phyloP scores from a whole-genome alignment of 495 filamentous ascomycete species.

The Amphirosellinia nigrospora region DNA sequence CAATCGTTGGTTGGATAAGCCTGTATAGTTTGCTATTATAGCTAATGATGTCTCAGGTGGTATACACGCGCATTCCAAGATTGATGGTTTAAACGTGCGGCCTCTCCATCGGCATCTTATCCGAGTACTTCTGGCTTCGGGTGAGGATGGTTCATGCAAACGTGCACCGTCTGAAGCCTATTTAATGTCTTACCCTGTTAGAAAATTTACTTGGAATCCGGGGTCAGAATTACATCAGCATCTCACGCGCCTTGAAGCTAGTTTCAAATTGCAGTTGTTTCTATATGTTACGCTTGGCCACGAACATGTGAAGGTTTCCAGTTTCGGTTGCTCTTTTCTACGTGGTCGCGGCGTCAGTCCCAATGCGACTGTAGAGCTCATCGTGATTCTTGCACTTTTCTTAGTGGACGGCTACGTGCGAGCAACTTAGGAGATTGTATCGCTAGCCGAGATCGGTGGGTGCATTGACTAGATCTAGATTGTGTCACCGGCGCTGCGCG shows the following conservation, averaged over 20 bases:
- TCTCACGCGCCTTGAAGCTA: background rate
- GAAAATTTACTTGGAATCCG: background rate
- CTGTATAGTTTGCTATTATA: constrained; percentile 42
- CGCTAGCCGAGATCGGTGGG: background rate
- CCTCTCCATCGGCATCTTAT: background rate
- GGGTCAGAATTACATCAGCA: background rate
- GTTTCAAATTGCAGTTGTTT: background rate
- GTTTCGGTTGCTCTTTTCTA: background rate
- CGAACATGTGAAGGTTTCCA: background rate
- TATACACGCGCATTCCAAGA: constrained; percentile 40
- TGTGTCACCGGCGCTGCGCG: constrained; percentile 1
- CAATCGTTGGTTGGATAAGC: constrained; percentile 51
- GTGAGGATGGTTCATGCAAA: too few species aligned
- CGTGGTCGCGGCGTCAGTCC: background rate
- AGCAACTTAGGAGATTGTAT: background rate
- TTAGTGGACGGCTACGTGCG: constrained; percentile 2
- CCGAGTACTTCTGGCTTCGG: too few species aligned
- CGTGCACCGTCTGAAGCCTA: background rate
- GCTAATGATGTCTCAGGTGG: constrained; percentile 43
- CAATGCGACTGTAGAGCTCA: constrained; percentile 2
- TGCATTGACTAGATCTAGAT: constrained; percentile 11
- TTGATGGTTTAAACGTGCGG: constrained; percentile 36
- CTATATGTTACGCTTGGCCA: background rate
- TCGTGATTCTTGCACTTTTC: background rate
- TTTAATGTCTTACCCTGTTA: background rate